Percentiles rank a stretch among this genome's conserved stretches.
Evolutionary conservation across 805 yeast species (phyloP).

Genomic region (Deakozyma indianensis): DNA sequence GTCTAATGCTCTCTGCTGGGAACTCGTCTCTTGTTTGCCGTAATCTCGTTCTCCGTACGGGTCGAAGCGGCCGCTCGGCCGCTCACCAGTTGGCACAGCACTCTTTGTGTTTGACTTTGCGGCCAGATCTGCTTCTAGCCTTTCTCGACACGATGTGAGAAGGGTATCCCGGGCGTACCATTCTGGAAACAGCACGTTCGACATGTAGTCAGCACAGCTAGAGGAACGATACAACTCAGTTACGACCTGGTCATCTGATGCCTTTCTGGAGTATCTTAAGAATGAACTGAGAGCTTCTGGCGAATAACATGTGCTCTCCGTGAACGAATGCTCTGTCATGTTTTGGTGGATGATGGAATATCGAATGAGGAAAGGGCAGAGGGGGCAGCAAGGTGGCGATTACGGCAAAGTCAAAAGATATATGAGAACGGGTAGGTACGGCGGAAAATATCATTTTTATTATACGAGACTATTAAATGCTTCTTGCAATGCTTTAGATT

Average conservation of each 20-base stretch:
- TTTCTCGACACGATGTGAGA: conserved; percentile 7
- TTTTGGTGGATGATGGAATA: too few species aligned
- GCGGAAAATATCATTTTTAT: too few species aligned
- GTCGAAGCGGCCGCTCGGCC: conserved; percentile 7
- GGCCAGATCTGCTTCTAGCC: conserved; percentile 4
- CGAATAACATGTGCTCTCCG: too few species aligned
- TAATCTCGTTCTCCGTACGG: conserved; percentile 13
- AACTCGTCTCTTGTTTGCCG: conserved; percentile 1
- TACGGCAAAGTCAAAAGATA: too few species aligned
- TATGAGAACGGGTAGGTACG: too few species aligned
- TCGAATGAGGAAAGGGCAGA: too few species aligned
- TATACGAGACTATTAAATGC: too few species aligned
- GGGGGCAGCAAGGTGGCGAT: too few species aligned
- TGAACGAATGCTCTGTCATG: too few species aligned
- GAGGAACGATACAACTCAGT: conserved; percentile 15
- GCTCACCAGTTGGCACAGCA: background rate
- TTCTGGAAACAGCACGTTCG: conserved; percentile 10
- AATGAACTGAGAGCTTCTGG: conserved; percentile 15
- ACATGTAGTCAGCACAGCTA: conserved; percentile 10
- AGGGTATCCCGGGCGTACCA: conserved; percentile 11
- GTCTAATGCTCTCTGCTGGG: conserved; percentile 6
- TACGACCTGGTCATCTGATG: conserved; percentile 17
- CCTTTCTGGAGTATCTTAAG: conserved; percentile 15
- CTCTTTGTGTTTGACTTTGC: background rate
- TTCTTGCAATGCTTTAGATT: too few species aligned